These are phyloP conservation scores for Sophora flavescens DNA, from an alignment of 306 rosid genomes.

Conservation along the genomic window DNA sequence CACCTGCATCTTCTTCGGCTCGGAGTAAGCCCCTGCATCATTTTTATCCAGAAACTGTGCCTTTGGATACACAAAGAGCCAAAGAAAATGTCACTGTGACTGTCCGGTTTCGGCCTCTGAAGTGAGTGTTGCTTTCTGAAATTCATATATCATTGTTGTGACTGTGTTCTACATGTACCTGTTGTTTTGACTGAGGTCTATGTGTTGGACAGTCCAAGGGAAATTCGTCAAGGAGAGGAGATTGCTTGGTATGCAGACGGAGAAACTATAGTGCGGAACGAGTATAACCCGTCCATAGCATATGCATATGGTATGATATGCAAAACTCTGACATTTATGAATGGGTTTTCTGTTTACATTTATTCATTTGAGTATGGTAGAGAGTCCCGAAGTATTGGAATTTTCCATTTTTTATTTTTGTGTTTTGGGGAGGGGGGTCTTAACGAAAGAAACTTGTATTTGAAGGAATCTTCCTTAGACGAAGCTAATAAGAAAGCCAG, in stretches of 20 bases:
- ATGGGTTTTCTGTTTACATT: slow-evolving; percentile 31
- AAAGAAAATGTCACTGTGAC: slow-evolving; percentile 98
- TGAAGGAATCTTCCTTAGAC: slow-evolving; percentile 2
- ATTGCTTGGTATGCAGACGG: slow-evolving; percentile 99
- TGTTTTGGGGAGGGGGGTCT: slow-evolving; percentile 7
- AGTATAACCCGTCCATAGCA: slow-evolving; percentile 90
- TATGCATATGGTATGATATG: slow-evolving; percentile 85
- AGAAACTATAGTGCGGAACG: slow-evolving; percentile 88
- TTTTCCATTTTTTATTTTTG: not conserved
- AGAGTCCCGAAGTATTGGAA: not conserved
- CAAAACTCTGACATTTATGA: slow-evolving; percentile 25
- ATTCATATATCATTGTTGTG: slow-evolving; percentile 5
- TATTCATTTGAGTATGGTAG: slow-evolving; percentile 38
- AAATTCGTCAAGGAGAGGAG: slow-evolving; percentile 98
- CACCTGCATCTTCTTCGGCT: slow-evolving; percentile 93
- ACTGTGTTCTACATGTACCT: slow-evolving; percentile 21
- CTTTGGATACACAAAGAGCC: slow-evolving; percentile 56
- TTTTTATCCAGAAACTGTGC: slow-evolving; percentile 63
- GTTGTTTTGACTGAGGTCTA: slow-evolving; percentile 50
- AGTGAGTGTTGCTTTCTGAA: slow-evolving; percentile 48
- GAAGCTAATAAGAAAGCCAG: slow-evolving; percentile 9
- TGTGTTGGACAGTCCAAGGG: slow-evolving; percentile 68
- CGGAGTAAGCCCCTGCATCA: slow-evolving; percentile 83
- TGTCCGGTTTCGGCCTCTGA: slow-evolving; percentile 95
- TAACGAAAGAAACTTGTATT: slow-evolving; percentile 12